Evolutionary conservation across 2,329 filamentous ascomycete species (phyloP), one percentile per base, ranked within the genome.

Genomic region (Dothiorella sarmentorum): DNA sequence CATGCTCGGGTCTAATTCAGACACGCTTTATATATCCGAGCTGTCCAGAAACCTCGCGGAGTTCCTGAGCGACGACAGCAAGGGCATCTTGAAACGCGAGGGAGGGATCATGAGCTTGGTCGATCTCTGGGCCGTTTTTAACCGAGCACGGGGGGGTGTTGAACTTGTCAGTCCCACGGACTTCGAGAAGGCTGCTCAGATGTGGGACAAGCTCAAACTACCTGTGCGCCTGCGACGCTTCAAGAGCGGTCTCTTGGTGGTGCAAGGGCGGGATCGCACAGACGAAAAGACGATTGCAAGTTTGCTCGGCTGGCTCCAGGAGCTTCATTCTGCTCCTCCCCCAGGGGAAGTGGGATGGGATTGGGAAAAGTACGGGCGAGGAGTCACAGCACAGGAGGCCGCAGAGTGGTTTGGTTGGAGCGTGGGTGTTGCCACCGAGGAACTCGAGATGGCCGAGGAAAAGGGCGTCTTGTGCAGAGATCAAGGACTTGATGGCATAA

Each of bases 401-500:
- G 94, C 94, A 0, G 90, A 95, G 72, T 81, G 85, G 51, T 99
- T 99, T 73, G 90, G 92, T 5, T 99, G 94, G 94, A 97, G 94
- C 70, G 88, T 99, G 7, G 94, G 94, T 7, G 93, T 99, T 20
- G 94, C 94, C 1, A 89, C 88, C 61, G 94, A 97, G 71, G 94
- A 99, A 75, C 80, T 99, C 11, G 90, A 97, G 70, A 97, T 99
- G 93, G 92, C 92, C 0, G 94, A 99, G 73, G 93, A 97, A 71
- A 85, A 83, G 58, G 94, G 94, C 0, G 85, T 86, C 2, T 72
- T 99, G 18, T 97, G 93, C 71, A 86, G 94, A 47, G 94, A 99
- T 71, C 92, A 96, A 67, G 88, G 91, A 4, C 84, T 97, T 13
- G 92, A 97, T 71, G 94, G 94, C 0, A 78, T 96, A 45, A 88